Evolutionary conservation across 495 filamentous ascomycete species (phyloP), one percentile per base, ranked within the genome.

Genomic region (Penicillium macrosclerotiorum): DNA sequence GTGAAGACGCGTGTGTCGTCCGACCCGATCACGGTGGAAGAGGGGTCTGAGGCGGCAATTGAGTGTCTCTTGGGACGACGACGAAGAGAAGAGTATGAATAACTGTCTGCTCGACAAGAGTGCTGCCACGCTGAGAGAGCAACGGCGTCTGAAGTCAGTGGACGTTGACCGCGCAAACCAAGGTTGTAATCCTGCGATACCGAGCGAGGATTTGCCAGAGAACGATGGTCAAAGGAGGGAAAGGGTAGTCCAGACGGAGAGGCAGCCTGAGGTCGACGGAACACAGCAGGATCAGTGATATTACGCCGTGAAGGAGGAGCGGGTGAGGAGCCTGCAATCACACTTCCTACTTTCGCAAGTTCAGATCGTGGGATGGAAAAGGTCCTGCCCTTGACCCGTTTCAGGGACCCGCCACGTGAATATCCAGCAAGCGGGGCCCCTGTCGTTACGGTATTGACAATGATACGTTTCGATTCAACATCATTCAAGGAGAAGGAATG

Each of bases 21-120:
- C 14, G 91, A 96, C 25, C 89, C 88, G 26, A 88, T 80, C 18
- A 91, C 64, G 2, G 89, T 95, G 5, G 88, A 92, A 9, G 88
- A 78, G 33, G 82, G 86, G 51, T 95, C 89, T 17, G 86, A 86
- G 34, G 65, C 60, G 3, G 70, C 67, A 20, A 72, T 65, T 5
- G 75, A 79, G 42, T 71, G 65, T 33, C 73, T 66, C 43, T 77
- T 74, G 14, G 61, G 62, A 20, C 61, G 58, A 27, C 58, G 68
- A 12, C 68, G 67, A 6, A 67, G 47, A 37, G 69, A 72, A 8
- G 57, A 47, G 37, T 54, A 52, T 11, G 32, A 37, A 30, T 42
- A 34, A 5, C 52, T 38, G 13, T 32, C 33, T 13, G 42, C 51
- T 20, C 51, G 53, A 17, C 42, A 47, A 5, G 49, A 48, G 29